Evolutionary conservation across 208 protist species (phyloP), one percentile per base, ranked within the genome.

Genomic region (Phytomonas francai): DNA sequence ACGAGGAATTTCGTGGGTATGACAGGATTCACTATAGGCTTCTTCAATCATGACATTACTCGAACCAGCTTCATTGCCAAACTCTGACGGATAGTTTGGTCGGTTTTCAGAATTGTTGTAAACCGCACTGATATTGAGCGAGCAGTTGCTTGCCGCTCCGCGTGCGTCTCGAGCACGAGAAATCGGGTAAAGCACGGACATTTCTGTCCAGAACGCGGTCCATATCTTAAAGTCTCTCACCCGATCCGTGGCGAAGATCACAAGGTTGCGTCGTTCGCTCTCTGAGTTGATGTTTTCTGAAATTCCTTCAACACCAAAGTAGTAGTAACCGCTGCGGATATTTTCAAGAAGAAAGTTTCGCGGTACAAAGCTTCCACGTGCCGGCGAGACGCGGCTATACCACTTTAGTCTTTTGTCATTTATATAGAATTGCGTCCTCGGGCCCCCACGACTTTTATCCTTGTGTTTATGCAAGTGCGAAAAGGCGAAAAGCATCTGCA

Each of bases 241-340:
- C 61, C 76, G 61, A 39, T 83, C 77, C 5, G 83, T 85, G 39
- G 69, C 63, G 49, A 88, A 84, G 28, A 88, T 73, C 19, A 72
- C 71, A 22, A 88, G 59, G 57, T 63, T 61, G n/a, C 74, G 72
- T 5, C 70, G 77, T n/a, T 72, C 31, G 11, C 60, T 33, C 19
- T 33, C n/a, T 0, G 68, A 68, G 28, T 25, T 49, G 11, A 58
- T 16, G 51, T 77, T 63, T 5, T 30, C 59, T 33, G 65, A 33
- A 16, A 80, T 59, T 25, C 64, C 68, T 63, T 88, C 83, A 22
- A 85, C 57, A 29, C 83, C 83, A 74, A 88, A 88, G 74, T 84
- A 88, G 63, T 85, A 71, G 65, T 80, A 87, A 8, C 74, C 59
- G 1, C 58, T 56, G 1, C 77, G 49, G 11, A 25, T 36, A 29